Percentiles rank a stretch among this genome's conserved stretches.
phyloP scores from a whole-genome alignment of 2,329 filamentous ascomycete genomes.

The Pseudocercospora cruenta region DNA sequence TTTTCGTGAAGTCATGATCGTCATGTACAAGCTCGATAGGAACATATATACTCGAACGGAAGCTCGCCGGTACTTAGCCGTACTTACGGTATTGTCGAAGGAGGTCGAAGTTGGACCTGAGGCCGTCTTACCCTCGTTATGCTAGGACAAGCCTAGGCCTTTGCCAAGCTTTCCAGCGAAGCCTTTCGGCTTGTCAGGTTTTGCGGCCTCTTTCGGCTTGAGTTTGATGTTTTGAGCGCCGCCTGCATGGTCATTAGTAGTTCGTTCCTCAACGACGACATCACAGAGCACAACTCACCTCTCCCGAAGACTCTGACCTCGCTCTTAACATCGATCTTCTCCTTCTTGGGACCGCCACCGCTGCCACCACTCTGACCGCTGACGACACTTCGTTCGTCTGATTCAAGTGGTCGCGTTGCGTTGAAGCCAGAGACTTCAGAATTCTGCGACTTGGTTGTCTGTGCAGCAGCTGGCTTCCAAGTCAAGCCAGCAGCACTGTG shows the following conservation, averaged over 20 bases:
- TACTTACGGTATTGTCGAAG: not conserved
- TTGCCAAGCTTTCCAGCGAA: slow-evolving; percentile 23
- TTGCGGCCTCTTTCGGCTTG: slow-evolving; percentile 45
- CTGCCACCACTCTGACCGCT: slow-evolving; percentile 39
- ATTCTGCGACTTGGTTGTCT: slow-evolving; percentile 18
- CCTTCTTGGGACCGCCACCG: slow-evolving; percentile 37
- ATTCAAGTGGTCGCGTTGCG: slow-evolving; percentile 33
- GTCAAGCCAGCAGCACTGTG: slow-evolving; percentile 29
- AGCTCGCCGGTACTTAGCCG: not conserved
- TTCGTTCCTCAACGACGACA: slow-evolving; percentile 26
- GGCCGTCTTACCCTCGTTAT: not conserved
- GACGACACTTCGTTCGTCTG: slow-evolving; percentile 34
- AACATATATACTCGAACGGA: not conserved
- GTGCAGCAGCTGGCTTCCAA: slow-evolving; percentile 29
- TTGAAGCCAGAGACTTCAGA: slow-evolving; percentile 35
- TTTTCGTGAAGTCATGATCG: not conserved
- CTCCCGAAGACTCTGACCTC: slow-evolving; percentile 58
- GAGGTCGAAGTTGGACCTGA: not conserved
- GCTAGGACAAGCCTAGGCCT: slow-evolving; percentile 13
- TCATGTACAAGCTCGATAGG: not conserved
- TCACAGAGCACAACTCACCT: slow-evolving; percentile 48
- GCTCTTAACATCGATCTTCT: slow-evolving; percentile 52
- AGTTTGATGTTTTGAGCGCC: slow-evolving; percentile 59
- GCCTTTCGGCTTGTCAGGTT: slow-evolving; percentile 19
- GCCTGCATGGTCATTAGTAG: slow-evolving; percentile 38